Evolutionary conservation across 495 filamentous ascomycete species (phyloP).

Genomic region (Glutinoglossum americanum): DNA sequence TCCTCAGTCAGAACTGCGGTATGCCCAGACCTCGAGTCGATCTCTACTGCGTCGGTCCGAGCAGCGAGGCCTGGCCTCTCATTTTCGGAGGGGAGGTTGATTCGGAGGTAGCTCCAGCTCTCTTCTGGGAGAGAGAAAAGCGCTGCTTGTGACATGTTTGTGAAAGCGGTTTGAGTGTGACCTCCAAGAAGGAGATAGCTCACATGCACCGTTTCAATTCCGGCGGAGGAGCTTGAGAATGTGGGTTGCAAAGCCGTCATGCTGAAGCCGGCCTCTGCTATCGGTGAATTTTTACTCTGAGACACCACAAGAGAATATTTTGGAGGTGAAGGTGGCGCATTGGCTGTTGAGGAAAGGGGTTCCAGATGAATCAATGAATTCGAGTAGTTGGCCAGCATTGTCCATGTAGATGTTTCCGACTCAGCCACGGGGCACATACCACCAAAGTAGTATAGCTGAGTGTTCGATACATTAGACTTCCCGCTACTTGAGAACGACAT

Average conservation of each 20-base stretch:
- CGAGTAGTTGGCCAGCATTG: conserved; percentile 49
- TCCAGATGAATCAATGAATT: conserved; percentile 45
- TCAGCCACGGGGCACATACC: conserved; percentile 59
- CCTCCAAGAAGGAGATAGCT: conserved; percentile 70
- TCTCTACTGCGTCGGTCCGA: conserved; percentile 13
- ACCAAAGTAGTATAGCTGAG: conserved; percentile 52
- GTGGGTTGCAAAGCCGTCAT: conserved; percentile 50
- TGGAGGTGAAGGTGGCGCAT: conserved; percentile 3
- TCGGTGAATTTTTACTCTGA: conserved; percentile 34
- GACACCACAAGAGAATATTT: conserved; percentile 21
- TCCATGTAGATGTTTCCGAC: conserved; percentile 24
- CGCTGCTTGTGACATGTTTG: conserved; percentile 83
- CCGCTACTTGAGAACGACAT: conserved; percentile 37
- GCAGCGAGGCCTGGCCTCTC: conserved; percentile 26
- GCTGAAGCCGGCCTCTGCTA: conserved; percentile 72
- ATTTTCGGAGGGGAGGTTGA: conserved; percentile 17
- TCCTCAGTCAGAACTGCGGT: conserved; percentile 60
- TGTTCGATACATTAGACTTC: conserved; percentile 26
- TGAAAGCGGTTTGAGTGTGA: conserved; percentile 61
- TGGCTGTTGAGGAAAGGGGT: conserved; percentile 16
- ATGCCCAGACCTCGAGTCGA: conserved; percentile 74
- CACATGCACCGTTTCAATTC: conserved; percentile 38
- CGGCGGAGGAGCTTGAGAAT: conserved; percentile 28
- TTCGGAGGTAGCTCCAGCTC: conserved; percentile 59
- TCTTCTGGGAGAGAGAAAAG: conserved; percentile 71